Conservation (phyloP, 2,329 filamentous ascomycete genomes). For the Alternaria incomplexa region DNA sequence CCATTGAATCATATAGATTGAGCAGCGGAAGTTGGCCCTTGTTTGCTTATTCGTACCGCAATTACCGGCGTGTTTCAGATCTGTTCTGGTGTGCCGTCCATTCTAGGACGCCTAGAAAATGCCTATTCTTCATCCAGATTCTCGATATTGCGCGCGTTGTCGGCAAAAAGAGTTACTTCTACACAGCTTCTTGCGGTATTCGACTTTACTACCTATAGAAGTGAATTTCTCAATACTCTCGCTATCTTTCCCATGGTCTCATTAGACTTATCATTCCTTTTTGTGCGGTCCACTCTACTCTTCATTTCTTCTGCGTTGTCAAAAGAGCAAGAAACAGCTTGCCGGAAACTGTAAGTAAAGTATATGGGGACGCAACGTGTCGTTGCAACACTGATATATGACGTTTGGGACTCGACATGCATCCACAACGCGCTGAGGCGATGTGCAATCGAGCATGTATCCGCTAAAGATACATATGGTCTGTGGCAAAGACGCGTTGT, state of each 20-base stretch:
- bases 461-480: too few relatives aligned
- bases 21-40: not conserved
- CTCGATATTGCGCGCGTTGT: not conserved
- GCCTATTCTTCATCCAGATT: not conserved
- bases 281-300: not conserved
- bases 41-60: constrained; percentile 1
- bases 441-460: not conserved
- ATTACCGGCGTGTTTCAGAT: constrained; percentile 14
- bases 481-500: too few relatives aligned
- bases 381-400: not conserved
- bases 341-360: not conserved
- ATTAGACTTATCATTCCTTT: not conserved
- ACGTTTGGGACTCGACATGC: not conserved
- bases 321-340: not conserved
- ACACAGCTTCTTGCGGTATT: too few relatives aligned
- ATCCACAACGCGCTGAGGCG: rapidly evolving
- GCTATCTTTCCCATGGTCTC: not conserved
- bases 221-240: not conserved
- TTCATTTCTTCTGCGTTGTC: not conserved
- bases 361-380: not conserved
- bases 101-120: not conserved
- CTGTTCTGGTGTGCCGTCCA: not conserved
- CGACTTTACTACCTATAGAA: too few relatives aligned
- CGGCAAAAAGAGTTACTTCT: not conserved
- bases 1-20: not conserved